Evolutionary conservation across 129 eudicot species (phyloP), one percentile per base, ranked within the genome.

Genomic region (Erigeron canadensis): DNA sequence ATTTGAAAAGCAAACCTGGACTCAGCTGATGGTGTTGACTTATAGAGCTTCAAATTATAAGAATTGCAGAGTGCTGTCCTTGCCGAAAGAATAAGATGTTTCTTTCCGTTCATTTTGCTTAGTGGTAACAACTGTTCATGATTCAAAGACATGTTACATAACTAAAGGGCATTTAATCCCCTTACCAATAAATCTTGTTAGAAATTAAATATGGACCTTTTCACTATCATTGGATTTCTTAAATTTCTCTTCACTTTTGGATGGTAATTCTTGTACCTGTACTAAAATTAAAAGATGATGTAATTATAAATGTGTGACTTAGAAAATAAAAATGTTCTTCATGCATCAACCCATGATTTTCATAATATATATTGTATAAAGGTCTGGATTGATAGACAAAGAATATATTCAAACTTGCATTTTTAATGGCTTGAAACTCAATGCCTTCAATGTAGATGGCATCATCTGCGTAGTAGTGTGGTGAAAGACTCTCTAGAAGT

Each of bases 11-110:
- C n/a, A 3, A 57, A 57, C 63, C 63, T 57, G n/a, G 63, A 57
- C 8, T 22, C 3, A 7, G 17, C 4, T 57, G 39, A 57, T 57
- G 63, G 39, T 3, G 0, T 57, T 22, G 34, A 57, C 5, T 9
- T 57, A 8, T 7, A 57, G 22, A 9, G 41, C 63, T 5, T 57
- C 63, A 22, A 10, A 19, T 22, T 7, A 57, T 39, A 19, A 22
- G 1, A 22, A 13, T 57, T 19, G 8, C 21, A 10, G 38, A 57
- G 41, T 8, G 63, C 15, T 2, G 17, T n/a, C 40, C 11, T 57
- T 57, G 63, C 63, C 5, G 63, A 57, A 57, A 57, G 15, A 39
- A 57, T 22, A 57, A 57, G 63, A 57, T 57, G 63, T 23, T 57
- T 57, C 63, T 57, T 57, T 21, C 0, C n/a, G 13, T 57, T 57